phyloP scores from a whole-genome alignment of 352 stramenopile genomes.

The Blastocystis sp. region DNA sequence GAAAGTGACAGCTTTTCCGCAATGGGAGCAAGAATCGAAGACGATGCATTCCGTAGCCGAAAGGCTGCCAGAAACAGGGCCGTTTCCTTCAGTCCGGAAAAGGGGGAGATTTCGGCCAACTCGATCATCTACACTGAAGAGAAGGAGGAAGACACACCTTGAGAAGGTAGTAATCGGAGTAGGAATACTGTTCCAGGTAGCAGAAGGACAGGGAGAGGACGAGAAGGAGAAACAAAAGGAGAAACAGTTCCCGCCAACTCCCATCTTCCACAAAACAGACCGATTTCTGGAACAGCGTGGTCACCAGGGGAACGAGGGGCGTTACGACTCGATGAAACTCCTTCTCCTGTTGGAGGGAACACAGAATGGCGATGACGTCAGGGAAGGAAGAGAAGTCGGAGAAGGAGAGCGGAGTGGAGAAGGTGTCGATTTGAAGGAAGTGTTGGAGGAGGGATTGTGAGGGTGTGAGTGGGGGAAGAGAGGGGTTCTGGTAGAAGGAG shows the following conservation, averaged over 20 bases:
- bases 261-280: slow-evolving; percentile 48
- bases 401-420: no score
- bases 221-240: not conserved
- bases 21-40: not conserved
- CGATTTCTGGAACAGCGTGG: slow-evolving; percentile 27
- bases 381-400: no score
- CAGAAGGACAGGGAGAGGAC: slow-evolving; percentile 22
- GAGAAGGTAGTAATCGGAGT: slow-evolving; percentile 32
- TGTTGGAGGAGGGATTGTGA: no score
- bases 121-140: slow-evolving; percentile 1
- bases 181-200: slow-evolving; percentile 58
- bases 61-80: not conserved
- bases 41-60: not conserved
- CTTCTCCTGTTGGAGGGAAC: not conserved
- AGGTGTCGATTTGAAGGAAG: no score
- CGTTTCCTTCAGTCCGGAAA: slow-evolving; percentile 13
- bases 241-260: slow-evolving; percentile 21
- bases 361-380: not conserved
- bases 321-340: not conserved
- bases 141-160: not conserved
- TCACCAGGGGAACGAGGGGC: not conserved
- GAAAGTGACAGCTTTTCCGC: slow-evolving; percentile 1
- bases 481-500: not conserved
- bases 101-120: slow-evolving; percentile 2
- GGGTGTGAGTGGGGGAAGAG: no score